A percentile compares a stretch with the other conserved stretches of the same genome.
These are phyloP conservation scores for Rhodamnia rubescens DNA, from an alignment of 345 rosid species.

Conservation along the genomic window DNA sequence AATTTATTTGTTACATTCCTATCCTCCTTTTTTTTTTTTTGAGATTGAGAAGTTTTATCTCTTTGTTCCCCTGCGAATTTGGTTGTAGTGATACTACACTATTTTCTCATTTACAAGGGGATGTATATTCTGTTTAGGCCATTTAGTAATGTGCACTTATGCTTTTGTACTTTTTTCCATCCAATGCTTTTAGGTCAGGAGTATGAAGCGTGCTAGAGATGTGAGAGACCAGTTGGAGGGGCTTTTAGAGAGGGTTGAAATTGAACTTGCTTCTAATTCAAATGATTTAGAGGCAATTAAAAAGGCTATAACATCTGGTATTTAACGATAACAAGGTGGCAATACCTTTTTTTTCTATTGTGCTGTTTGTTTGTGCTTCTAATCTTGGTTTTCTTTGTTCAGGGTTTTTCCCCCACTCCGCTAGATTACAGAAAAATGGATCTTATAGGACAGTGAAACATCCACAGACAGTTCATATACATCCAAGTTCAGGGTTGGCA, in stretches of 20 bases:
- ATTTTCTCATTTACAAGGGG: neutral
- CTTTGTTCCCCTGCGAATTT: neutral
- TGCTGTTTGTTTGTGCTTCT: neutral
- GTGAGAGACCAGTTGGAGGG: constrained; percentile 91
- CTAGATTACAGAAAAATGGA: constrained; percentile 86
- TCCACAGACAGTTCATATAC: constrained; percentile 86
- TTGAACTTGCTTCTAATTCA: constrained; percentile 53
- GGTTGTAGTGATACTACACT: neutral
- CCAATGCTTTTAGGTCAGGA: constrained; percentile 52
- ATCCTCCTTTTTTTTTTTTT: neutral
- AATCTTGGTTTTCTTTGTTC: neutral
- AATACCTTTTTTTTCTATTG: neutral
- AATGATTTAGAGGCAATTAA: constrained; percentile 64
- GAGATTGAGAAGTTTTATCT: neutral
- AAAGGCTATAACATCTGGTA: constrained; percentile 86
- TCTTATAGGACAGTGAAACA: constrained; percentile 84
- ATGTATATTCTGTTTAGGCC: neutral
- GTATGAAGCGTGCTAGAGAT: constrained; percentile 98
- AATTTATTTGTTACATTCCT: neutral
- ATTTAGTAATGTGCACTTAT: neutral
- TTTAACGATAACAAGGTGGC: neutral
- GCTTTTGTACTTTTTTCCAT: neutral
- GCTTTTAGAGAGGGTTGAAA: constrained; percentile 94
- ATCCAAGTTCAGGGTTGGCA: constrained; percentile 91
- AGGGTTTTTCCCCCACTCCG: constrained; percentile 91